Conservation (phyloP, 2,329 filamentous ascomycete species). For the Fulvia fulva region DNA sequence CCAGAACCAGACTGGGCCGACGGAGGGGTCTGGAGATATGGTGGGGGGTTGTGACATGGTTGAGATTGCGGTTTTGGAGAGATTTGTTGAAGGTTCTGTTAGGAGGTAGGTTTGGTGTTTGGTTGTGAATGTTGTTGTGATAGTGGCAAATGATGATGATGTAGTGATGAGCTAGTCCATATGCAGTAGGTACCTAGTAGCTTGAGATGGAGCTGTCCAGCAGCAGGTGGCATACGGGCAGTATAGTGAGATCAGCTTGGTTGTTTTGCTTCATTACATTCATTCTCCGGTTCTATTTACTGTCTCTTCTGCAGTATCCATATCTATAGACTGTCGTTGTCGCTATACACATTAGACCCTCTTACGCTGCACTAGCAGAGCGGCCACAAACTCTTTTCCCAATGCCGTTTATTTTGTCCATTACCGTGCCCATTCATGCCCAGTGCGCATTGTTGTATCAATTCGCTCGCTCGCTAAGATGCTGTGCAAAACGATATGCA, state of each 20-base stretch:
- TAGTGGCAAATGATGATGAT: not conserved
- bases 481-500: not conserved
- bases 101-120: too few species aligned
- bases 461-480: conserved; percentile 6
- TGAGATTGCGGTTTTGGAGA: not conserved
- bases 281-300: not conserved
- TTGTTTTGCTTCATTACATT: not conserved
- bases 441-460: not conserved
- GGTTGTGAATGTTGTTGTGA: too few species aligned
- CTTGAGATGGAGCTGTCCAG: not conserved
- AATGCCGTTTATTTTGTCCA: conserved; percentile 5
- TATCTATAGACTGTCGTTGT: not conserved
- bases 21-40: not conserved
- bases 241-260: not conserved
- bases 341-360: conserved; percentile 14
- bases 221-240: not conserved
- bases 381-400: conserved; percentile 6
- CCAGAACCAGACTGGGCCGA: conserved; percentile 36
- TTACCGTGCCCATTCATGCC: not conserved
- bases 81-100: too few species aligned
- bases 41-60: not conserved
- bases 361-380: conserved; percentile 26
- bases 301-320: conserved; percentile 4
- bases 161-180: not conserved
- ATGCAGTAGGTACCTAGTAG: not conserved